Percentiles rank a stretch among this genome's conserved stretches.
Conservation (phyloP, 73 alveolate species). For the Uronychia binucleata region DNA sequence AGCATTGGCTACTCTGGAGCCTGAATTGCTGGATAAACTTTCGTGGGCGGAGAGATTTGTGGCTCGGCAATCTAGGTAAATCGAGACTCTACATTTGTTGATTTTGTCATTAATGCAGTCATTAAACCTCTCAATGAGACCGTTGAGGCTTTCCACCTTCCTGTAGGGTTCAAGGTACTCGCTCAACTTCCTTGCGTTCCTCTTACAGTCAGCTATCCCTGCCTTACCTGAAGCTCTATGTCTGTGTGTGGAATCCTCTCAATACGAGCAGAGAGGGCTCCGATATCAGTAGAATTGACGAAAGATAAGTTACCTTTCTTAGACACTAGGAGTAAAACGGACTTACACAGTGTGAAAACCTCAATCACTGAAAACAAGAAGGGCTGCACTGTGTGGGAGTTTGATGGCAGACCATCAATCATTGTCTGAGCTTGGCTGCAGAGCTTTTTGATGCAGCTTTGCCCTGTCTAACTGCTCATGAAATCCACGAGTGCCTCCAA, state of each 20-base stretch:
- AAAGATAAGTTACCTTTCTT: background rate
- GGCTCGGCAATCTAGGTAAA: background rate
- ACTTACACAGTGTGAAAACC: background rate
- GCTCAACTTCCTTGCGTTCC: background rate
- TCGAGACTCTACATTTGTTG: background rate
- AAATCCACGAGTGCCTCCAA: background rate
- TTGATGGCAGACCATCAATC: background rate
- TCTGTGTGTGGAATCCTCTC: background rate
- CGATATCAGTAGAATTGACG: background rate
- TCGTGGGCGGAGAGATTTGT: background rate
- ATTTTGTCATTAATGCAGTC: background rate
- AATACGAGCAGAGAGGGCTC: background rate
- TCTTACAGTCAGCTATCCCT: background rate
- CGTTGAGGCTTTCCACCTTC: background rate
- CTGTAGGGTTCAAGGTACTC: background rate
- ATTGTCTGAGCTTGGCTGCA: background rate
- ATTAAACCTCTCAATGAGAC: background rate
- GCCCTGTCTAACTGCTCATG: background rate
- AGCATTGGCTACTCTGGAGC: background rate
- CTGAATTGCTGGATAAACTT: background rate
- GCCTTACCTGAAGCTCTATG: background rate
- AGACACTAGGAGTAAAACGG: background rate
- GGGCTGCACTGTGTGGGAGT: background rate
- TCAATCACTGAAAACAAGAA: background rate
- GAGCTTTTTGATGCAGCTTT: background rate